Evolutionary conservation across 805 yeast genomes (phyloP).

Genomic region (Zygotorulaspora sp.): DNA sequence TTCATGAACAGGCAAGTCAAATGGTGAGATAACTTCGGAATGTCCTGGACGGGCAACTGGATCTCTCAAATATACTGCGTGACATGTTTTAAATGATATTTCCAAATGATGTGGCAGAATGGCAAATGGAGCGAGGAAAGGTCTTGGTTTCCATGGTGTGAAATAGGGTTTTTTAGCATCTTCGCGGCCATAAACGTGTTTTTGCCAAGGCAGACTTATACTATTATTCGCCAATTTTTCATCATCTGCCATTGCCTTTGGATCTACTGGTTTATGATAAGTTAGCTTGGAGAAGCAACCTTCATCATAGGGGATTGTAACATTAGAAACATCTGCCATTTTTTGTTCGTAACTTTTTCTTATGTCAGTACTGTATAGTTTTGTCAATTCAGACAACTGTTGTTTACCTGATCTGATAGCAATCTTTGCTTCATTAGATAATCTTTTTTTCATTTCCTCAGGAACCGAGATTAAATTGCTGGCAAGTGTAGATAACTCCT

Average conservation of each 20-base stretch:
- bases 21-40: slow-evolving; percentile 92
- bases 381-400: slow-evolving; percentile 25
- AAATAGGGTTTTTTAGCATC: slow-evolving; percentile 77
- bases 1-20: slow-evolving; percentile 74
- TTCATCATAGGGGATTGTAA: slow-evolving; percentile 42
- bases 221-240: slow-evolving; percentile 43
- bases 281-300: slow-evolving; percentile 47
- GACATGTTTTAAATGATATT: slow-evolving; percentile 85
- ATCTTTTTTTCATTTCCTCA: slow-evolving; percentile 21
- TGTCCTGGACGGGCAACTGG: slow-evolving; percentile 97
- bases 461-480: slow-evolving; percentile 19
- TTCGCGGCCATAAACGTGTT: slow-evolving; percentile 68
- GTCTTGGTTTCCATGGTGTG: slow-evolving; percentile 96
- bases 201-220: slow-evolving; percentile 76
- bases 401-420: slow-evolving; percentile 28
- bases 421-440: slow-evolving; percentile 24
- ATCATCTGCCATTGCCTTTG: slow-evolving; percentile 46
- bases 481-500: slow-evolving; percentile 16
- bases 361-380: slow-evolving; percentile 23
- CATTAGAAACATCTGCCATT: slow-evolving; percentile 19
- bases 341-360: slow-evolving; percentile 32
- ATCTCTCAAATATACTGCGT: slow-evolving; percentile 93
- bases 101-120: slow-evolving; percentile 89
- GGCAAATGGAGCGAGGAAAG: slow-evolving; percentile 88
- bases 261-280: slow-evolving; percentile 40